Evolutionary conservation across 2,329 filamentous ascomycete species (phyloP), one percentile per base, ranked within the genome.

Genomic region (Nemania bipapillata): DNA sequence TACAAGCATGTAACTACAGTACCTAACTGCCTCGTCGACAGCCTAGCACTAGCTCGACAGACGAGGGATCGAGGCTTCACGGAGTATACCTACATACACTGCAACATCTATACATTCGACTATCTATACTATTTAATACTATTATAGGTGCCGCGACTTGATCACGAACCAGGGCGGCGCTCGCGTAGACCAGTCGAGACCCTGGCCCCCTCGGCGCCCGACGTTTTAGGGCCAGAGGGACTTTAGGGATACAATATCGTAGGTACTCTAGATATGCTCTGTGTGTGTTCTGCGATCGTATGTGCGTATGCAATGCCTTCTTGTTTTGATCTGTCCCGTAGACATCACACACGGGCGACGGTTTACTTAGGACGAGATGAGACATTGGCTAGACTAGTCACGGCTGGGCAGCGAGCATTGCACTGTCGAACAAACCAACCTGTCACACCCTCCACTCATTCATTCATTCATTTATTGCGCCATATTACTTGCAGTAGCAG

Each of bases 401-500:
- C 20, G 50, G 35, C 17, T 15, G 35, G 8, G 37, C n/a, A 30
- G 35, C 53, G 45, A 54, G 35, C 37, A 63, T 30, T 50, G 35
- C 37, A 63, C 40, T 50, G 37, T 45, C 49, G 49, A 32, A 24
- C n/a, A 28, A 56, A 53, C 55, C 26, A 56, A 53, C 55, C 26
- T 56, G 47, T 57, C 66, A 65, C 66, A 66, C 63, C 62, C 61
- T 40, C 57, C n/a, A n/a, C n/a, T n/a, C n/a, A n/a, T n/a, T n/a
- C n/a, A n/a, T n/a, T n/a, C n/a, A n/a, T n/a, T n/a, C n/a, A n/a
- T n/a, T n/a, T n/a, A 55, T 66, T 55, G 66, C 58, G 66, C 63
- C 66, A 69, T 69, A 66, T 63, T 66, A 62, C 62, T 65, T 65
- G 66, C 66, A 68, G 66, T 69, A 69, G 63, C 57, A 66, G n/a